Conservation (phyloP, 768 basidiomycete genomes). For the Floccularia luteovirens region DNA sequence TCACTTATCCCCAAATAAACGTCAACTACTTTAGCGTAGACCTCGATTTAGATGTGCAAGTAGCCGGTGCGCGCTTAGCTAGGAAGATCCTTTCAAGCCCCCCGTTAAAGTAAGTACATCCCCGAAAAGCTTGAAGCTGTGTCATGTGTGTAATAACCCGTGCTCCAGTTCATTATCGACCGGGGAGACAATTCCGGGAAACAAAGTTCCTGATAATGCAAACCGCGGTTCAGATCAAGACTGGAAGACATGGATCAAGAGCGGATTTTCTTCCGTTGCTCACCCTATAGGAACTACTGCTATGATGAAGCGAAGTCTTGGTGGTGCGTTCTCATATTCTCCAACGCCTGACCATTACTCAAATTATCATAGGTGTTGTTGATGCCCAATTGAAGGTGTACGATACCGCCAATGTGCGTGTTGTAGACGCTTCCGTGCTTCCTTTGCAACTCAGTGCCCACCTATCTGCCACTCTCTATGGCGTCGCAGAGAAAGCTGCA, state of each 20-base stretch:
- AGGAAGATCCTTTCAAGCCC: slow-evolving; percentile 30
- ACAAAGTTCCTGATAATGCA: slow-evolving; percentile 31
- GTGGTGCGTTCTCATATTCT: slow-evolving; percentile 17
- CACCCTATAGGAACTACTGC: slow-evolving; percentile 43
- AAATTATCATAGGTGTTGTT: slow-evolving; percentile 32
- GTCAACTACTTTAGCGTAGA: slow-evolving; percentile 45
- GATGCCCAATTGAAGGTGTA: slow-evolving; percentile 37
- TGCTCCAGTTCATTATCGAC: slow-evolving; percentile 23
- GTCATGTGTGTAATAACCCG: too few species aligned
- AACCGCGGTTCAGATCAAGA: slow-evolving; percentile 33
- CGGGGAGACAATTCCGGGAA: slow-evolving; percentile 37
- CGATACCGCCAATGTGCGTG: slow-evolving; percentile 40
- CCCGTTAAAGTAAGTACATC: slow-evolving; percentile 28
- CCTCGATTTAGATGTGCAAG: slow-evolving; percentile 42
- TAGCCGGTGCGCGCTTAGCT: slow-evolving; percentile 36
- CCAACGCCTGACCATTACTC: too few species aligned
- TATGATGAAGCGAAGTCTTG: slow-evolving; percentile 29
- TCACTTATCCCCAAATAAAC: slow-evolving; percentile 34
- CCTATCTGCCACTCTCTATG: slow-evolving; percentile 39
- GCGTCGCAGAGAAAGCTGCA: slow-evolving; percentile 49
- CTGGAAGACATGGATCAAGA: slow-evolving; percentile 39
- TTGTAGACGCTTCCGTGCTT: slow-evolving; percentile 43
- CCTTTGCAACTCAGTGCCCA: slow-evolving; percentile 43
- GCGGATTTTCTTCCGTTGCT: slow-evolving; percentile 33
- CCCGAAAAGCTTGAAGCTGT: neutral